phyloP scores from a whole-genome alignment of 1,139 yeast genomes.

The Tardiomyces depauwii region DNA sequence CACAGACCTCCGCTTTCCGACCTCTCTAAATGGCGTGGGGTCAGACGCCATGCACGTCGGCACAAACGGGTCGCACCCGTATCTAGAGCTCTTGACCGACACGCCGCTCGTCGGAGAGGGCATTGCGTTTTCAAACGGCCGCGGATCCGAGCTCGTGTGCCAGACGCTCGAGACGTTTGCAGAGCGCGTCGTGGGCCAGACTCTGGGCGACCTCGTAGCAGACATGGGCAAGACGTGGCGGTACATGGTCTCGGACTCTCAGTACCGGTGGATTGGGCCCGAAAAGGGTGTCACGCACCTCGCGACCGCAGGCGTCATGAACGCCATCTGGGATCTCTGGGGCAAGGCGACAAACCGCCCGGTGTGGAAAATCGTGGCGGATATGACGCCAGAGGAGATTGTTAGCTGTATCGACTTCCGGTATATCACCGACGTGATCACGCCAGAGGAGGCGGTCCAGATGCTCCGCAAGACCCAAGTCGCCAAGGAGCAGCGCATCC shows the following conservation, averaged over 20 bases:
- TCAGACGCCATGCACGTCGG: slow-evolving; percentile 29
- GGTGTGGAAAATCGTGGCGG: slow-evolving; percentile 24
- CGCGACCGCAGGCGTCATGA: slow-evolving; percentile 20
- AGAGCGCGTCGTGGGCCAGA: slow-evolving; percentile 15
- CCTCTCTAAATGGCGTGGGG: slow-evolving; percentile 26
- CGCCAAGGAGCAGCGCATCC: slow-evolving; percentile 25
- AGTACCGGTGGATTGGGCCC: slow-evolving; percentile 29
- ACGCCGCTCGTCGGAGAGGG: slow-evolving; percentile 13
- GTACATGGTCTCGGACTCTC: slow-evolving; percentile 25
- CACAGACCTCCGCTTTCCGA: slow-evolving; percentile 25
- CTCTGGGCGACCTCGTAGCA: slow-evolving; percentile 19
- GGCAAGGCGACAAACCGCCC: slow-evolving; percentile 23
- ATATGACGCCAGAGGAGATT: slow-evolving; percentile 27
- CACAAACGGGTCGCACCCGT: slow-evolving; percentile 24
- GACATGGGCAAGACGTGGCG: slow-evolving; percentile 29
- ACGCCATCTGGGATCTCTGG: slow-evolving; percentile 29
- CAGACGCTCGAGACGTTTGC: slow-evolving; percentile 16
- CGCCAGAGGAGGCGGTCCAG: slow-evolving; percentile 25
- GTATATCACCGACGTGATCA: slow-evolving; percentile 26
- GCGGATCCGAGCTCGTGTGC: slow-evolving; percentile 19
- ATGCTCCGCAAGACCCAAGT: slow-evolving; percentile 19
- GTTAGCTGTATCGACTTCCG: slow-evolving; percentile 26
- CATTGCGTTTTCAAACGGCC: slow-evolving; percentile 20
- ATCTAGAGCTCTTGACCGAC: slow-evolving; percentile 13
- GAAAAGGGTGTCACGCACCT: slow-evolving; percentile 27